Conservation (phyloP, 164 flowering plant species). For the Dillenia suffruticosa region DNA sequence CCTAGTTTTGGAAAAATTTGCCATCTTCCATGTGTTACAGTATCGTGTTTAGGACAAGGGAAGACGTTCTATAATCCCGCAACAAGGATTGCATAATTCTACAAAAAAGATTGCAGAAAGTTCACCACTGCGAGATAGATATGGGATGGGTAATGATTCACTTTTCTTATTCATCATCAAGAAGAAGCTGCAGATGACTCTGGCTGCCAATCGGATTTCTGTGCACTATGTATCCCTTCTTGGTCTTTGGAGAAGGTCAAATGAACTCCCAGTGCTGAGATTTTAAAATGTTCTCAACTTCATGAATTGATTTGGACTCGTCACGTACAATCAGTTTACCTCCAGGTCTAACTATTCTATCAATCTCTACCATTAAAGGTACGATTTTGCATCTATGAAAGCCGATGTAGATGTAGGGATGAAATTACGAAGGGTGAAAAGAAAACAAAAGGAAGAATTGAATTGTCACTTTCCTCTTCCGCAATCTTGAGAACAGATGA, state of each 20-base stretch:
- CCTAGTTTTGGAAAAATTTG: too few species aligned
- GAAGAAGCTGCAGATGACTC: constrained; percentile 28
- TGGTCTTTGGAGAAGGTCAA: constrained; percentile 59
- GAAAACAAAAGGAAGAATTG: background rate
- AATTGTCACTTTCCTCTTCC: constrained; percentile 40
- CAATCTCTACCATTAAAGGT: constrained; percentile 71
- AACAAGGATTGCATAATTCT: constrained; percentile 3
- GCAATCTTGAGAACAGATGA: constrained; percentile 75
- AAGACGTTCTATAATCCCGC: background rate
- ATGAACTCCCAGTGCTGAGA: constrained; percentile 81
- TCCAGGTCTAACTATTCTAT: constrained; percentile 78
- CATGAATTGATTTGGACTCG: constrained; percentile 41
- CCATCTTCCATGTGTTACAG: too few species aligned
- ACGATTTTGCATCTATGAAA: constrained; percentile 59
- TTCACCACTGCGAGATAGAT: background rate
- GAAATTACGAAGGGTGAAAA: background rate
- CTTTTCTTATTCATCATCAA: constrained; percentile 16
- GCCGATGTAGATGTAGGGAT: background rate
- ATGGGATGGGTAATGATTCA: background rate
- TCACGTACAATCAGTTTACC: constrained; percentile 82
- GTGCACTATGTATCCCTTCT: constrained; percentile 71
- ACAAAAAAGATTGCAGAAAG: background rate
- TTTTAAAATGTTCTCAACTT: constrained; percentile 66
- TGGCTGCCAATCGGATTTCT: constrained; percentile 73
- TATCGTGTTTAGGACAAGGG: constrained; percentile 1